Evolutionary conservation across 2,329 filamentous ascomycete genomes (phyloP), one percentile per base, ranked within the genome.

Genomic region (Trichoderma breve): DNA sequence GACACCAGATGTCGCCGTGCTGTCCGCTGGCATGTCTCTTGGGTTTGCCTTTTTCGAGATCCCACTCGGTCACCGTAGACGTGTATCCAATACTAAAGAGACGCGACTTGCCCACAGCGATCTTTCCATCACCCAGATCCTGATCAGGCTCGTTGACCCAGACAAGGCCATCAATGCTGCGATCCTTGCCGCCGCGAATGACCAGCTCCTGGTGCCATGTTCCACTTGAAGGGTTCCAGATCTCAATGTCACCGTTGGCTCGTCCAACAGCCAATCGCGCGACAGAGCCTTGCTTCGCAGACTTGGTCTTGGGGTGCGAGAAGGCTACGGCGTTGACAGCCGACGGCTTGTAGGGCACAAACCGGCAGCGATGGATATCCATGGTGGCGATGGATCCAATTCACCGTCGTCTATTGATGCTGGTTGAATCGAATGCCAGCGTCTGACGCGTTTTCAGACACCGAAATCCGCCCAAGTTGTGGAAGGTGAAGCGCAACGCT

Each of bases 11-110:
- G 78, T 98, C 95, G 75, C 94, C 95, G 81, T 97, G 94, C 81
- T 97, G 97, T 60, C 95, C 96, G 77, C 93, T 94, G 21, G 93
- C 94, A 81, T 97, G 92, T 72, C 92, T 89, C 82, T 92, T 88
- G 12, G 94, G 93, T 71, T 89, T 86, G 15, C 93, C 94, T 74
- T 90, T 92, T 75, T 90, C 89, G 28, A 99, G 85, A 83, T 98
- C 92, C 96, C 96, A 99, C 82, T 99, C 96, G 0, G 95, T 98
- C 61, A 99, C 90, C 28, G 92, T 92, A 67, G 92, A 93, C 24
- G 95, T 97, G 80, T 96, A 97, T 71, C 95, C 95, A 79, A 98
- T 97, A 82, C 95, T 98, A 84, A 99, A 99, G 55, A 99, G 88
- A 73, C 96, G 90, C 78, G 96, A 87, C 76, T 88, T 92, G 69